Percentiles rank a stretch among this genome's conserved stretches.
Conservation (phyloP, 2,329 filamentous ascomycete genomes). For the Fusarium nematophilum region DNA sequence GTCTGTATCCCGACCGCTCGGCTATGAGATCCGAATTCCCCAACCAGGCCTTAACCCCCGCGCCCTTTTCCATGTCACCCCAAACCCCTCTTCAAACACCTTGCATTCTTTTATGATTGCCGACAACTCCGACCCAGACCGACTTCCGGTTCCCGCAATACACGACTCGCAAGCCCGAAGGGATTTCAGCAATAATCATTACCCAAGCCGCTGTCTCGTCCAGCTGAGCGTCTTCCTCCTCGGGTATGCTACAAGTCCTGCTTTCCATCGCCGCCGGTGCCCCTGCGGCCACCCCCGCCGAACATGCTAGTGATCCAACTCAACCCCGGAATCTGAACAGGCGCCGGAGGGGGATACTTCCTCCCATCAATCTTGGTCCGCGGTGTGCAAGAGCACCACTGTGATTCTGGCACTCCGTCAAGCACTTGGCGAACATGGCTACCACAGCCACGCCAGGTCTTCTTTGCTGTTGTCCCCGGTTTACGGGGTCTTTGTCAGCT, state of each 20-base stretch:
- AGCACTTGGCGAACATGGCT: slow-evolving; percentile 59
- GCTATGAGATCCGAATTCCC: too few species aligned
- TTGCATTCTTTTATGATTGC: too few species aligned
- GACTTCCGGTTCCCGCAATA: too few species aligned
- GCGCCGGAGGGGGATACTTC: slow-evolving; percentile 58
- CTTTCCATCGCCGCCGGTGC: slow-evolving; percentile 24
- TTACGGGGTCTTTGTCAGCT: neutral
- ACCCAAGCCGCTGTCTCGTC: too few species aligned
- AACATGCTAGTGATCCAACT: slow-evolving; percentile 51
- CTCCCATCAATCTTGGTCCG: slow-evolving; percentile 57
- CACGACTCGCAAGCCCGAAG: too few species aligned
- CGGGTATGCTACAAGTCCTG: slow-evolving; percentile 30
- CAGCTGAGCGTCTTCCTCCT: too few species aligned
- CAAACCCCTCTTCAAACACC: neutral
- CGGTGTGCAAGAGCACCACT: slow-evolving; percentile 62
- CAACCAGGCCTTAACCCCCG: slow-evolving; percentile 4
- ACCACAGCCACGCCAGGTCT: slow-evolving; percentile 63
- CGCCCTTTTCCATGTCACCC: slow-evolving; percentile 19
- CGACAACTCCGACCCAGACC: neutral
- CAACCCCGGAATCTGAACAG: slow-evolving; percentile 52
- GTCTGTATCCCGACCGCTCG: too few species aligned
- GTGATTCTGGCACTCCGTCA: slow-evolving; percentile 54
- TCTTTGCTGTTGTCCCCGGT: slow-evolving; percentile 52
- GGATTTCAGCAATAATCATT: too few species aligned
- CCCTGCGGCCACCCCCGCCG: slow-evolving; percentile 19